Evolutionary conservation across 1,139 yeast genomes (phyloP), one percentile per base, ranked within the genome.

Genomic region (Pichia sp.): DNA sequence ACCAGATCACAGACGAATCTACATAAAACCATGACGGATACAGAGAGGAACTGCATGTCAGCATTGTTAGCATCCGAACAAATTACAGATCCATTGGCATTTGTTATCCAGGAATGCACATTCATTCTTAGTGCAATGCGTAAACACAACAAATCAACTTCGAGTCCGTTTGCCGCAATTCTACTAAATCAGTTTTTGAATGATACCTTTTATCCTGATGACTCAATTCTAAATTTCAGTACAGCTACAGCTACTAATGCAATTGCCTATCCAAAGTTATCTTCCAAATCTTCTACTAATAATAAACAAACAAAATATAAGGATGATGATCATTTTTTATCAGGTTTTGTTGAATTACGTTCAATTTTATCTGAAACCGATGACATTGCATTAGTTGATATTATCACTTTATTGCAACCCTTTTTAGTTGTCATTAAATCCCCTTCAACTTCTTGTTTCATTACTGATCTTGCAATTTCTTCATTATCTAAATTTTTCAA

Each of bases 91-190:
- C 87, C 96, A 16, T 76, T 84, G 50, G 85, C 95, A 5, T 78
- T 90, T 54, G 83, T 87, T 52, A 81, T 87, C 51, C 86, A 86
- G 61, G 97, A 92, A 67, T 87, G 97, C 62, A 83, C 87, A 62
- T 73, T 82, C 45, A 77, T 92, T 48, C 81, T 94, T 22, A 82
- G 95, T 16, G 92, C 95, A 29, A 89, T 92, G 96, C 74, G 98
- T 43, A 90, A 90, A 62, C 77, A 81, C 60, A 74, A 85, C 42
- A 78, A 94, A 53, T 83, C 82, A 54, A 39, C 51, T 6, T 51
- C 49, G 25, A 78, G 90, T 34, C 95, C 96, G 4, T 94, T 89
- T 40, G 94, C 96, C 6, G 89, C 96, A 7, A 79, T 90, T 37
- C 69, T 90, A 37, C 86, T 94, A 3, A 58, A 56, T 37, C 66